Evolutionary conservation across 345 rosid species (phyloP).

Genomic region (Citrus mangshanensis): DNA sequence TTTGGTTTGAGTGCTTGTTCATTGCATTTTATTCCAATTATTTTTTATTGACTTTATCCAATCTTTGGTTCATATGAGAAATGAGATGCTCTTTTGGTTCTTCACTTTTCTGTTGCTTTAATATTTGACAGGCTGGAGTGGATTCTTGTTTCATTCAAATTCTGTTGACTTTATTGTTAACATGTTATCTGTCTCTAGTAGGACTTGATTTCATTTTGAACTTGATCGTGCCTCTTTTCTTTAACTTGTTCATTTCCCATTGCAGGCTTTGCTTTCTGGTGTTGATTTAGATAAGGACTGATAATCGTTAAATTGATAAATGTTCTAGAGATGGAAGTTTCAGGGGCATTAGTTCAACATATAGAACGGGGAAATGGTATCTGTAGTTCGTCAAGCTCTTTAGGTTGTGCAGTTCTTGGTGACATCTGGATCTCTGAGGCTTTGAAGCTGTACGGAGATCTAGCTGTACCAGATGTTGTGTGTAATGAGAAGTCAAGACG

Average conservation of each 20-base stretch:
- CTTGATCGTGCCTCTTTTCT: background rate
- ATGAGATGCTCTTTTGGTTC: background rate
- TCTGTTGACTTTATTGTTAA: background rate
- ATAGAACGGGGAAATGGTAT: background rate
- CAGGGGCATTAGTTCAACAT: background rate
- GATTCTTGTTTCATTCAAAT: background rate
- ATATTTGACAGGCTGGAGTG: background rate
- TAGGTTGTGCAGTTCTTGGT: background rate
- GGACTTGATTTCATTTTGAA: background rate
- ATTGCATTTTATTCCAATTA: background rate
- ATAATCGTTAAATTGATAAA: background rate
- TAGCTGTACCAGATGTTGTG: background rate
- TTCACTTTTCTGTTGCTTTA: background rate
- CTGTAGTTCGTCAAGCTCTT: slow-evolving; percentile 2
- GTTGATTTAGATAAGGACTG: background rate
- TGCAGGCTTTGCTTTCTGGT: background rate
- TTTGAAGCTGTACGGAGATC: background rate
- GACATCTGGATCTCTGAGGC: background rate
- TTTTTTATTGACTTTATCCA: background rate
- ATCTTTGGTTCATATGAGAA: background rate
- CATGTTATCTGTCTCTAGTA: background rate
- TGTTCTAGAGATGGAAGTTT: background rate
- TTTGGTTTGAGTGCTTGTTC: background rate
- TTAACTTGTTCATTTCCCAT: background rate
- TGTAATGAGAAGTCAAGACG: slow-evolving; percentile 1